phyloP scores from a whole-genome alignment of 1,284 basidiomycete genomes.

The Malassezia nana region DNA sequence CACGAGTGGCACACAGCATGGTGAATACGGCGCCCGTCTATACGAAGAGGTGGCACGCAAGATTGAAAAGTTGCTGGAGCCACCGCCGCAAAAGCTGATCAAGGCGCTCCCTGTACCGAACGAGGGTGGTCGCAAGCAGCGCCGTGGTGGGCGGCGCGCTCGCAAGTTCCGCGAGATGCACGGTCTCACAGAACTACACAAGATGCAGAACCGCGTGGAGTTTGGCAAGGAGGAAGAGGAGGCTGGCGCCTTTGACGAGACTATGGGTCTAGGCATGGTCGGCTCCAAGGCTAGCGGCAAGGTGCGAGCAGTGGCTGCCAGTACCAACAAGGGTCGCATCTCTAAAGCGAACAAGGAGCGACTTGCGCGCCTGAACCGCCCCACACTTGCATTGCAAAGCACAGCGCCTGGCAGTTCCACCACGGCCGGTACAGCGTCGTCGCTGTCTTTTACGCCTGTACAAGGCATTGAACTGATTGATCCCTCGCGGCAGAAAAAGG shows the following conservation, averaged over 20 bases:
- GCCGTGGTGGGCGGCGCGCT: constrained; percentile 85
- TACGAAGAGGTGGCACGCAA: constrained; percentile 79
- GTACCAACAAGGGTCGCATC: constrained; percentile 84
- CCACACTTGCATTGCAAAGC: constrained; percentile 57
- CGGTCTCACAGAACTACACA: constrained; percentile 89
- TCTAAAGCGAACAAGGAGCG: constrained; percentile 91
- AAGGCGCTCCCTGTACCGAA: constrained; percentile 94
- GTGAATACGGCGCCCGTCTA: constrained; percentile 67
- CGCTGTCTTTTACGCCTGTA: constrained; percentile 84
- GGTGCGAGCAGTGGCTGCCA: constrained; percentile 72
- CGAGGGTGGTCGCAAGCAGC: constrained; percentile 70
- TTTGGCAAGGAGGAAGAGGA: constrained; percentile 95
- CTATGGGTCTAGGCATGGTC: constrained; percentile 93
- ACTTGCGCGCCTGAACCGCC: constrained; percentile 53
- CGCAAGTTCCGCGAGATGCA: constrained; percentile 94
- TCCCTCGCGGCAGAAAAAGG: constrained; percentile 42
- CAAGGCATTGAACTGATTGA: constrained; percentile 58
- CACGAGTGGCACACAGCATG: constrained; percentile 65
- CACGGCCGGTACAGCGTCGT: constrained; percentile 74
- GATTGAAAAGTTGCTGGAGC: constrained; percentile 81
- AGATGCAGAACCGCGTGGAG: constrained; percentile 89
- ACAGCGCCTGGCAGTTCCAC: constrained; percentile 48
- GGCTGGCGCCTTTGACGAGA: constrained; percentile 89
- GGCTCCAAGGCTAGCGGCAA: constrained; percentile 66
- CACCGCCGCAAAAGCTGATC: constrained; percentile 81